A percentile compares a stretch with the other conserved stretches of the same genome.
Conservation (phyloP, 768 basidiomycete species). For the Panus rudis region DNA sequence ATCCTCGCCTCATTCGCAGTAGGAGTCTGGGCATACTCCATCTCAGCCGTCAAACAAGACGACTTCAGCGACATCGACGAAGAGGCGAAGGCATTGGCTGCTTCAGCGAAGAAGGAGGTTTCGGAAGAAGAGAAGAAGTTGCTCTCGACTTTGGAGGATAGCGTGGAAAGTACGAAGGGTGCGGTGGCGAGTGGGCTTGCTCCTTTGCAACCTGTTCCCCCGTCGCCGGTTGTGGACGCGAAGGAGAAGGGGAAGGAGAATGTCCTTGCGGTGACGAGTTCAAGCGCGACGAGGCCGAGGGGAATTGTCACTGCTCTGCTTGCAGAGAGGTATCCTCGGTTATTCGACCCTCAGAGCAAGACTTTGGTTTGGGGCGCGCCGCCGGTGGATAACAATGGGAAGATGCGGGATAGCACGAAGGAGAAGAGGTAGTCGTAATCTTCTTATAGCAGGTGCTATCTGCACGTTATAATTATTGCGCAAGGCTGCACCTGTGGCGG, state of each 20-base stretch:
- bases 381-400: slow-evolving; percentile 54
- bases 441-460: neutral
- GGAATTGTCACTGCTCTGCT: slow-evolving; percentile 41
- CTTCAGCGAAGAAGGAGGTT: neutral
- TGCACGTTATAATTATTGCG: too few species aligned
- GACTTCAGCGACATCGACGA: slow-evolving; percentile 84
- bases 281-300: slow-evolving; percentile 14
- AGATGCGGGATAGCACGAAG: slow-evolving; percentile 34
- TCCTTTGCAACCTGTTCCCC: neutral
- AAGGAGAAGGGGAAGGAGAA: neutral
- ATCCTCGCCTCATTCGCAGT: slow-evolving; percentile 65
- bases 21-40: slow-evolving; percentile 88
- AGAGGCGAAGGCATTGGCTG: slow-evolving; percentile 52
- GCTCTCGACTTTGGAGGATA: slow-evolving; percentile 9
- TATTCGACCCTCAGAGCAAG: slow-evolving; percentile 55
- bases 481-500: too few species aligned
- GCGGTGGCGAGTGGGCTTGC: slow-evolving; percentile 4
- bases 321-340: slow-evolving; percentile 37
- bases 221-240: neutral
- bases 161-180: slow-evolving; percentile 17
- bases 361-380: slow-evolving; percentile 73
- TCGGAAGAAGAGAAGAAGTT: slow-evolving; percentile 24
- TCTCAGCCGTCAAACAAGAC: slow-evolving; percentile 90
- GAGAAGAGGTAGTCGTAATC: neutral
- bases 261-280: neutral